Evolutionary conservation across 2,329 filamentous ascomycete genomes (phyloP), one percentile per base, ranked within the genome.

Genomic region (Cytospora piceicola): DNA sequence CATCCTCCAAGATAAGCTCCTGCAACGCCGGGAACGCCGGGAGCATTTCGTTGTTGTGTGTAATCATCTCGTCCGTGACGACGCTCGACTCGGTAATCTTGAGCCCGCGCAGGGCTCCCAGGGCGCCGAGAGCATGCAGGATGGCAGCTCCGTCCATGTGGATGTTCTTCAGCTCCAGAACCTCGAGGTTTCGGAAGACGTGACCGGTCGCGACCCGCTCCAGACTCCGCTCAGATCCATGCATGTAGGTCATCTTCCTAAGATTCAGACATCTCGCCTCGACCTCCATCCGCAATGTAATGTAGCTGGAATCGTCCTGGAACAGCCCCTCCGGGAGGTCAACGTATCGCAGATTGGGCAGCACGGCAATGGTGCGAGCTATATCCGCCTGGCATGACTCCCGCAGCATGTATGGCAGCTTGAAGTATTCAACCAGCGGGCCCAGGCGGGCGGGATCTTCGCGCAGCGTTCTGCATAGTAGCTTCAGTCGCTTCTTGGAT

Each of bases 351-450:
- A 98, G 81, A 73, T 94, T 93, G 34, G 93, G 92, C 53, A 94
- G 83, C 29, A 94, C 91, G 46, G 93, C 92, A 57, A 97, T 90
- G 30, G 91, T 92, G 59, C 93, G 88, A 12, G 94, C 94, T 58
- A 97, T 85, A 69, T 94, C 91, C 62, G 91, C 85, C 75, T 95
- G 93, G 75, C 86, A 91, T 1, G 91, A 91, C 79, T 97, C 93
- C 65, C 94, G 88, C 62, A 94, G 90, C 94, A 97, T 97, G 77
- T 97, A 97, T 8, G 94, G 93, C 66, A 93, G 88, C 81, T 97
- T 96, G 73, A 98, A 82, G 72, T 90, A 93, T 73, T 89, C 80
- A 6, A 97, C 92, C 52, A 87, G 81, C 63, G 85, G 81, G 39
- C 90, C 93, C 55, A 96, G 80, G 30, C 84, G 80, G 11, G 83